These are phyloP conservation scores for Paramecium bursaria DNA, from an alignment of 73 alveolate genomes.

Conservation along the genomic window DNA sequence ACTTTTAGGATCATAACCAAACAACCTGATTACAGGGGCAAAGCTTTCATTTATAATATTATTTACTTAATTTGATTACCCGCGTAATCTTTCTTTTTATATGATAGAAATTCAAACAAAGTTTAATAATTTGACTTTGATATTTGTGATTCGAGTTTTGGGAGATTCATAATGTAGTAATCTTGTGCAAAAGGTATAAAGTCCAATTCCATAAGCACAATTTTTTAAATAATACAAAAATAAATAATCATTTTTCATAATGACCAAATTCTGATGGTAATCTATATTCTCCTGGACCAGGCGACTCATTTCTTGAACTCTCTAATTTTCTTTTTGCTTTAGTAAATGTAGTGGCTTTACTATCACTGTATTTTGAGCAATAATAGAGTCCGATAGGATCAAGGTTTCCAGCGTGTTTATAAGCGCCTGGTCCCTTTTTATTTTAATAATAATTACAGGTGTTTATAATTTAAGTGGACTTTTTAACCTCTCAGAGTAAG, in stretches of 20 bases:
- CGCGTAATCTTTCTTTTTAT: slow-evolving; percentile 11
- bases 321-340: slow-evolving; percentile 38
- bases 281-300: slow-evolving; percentile 69
- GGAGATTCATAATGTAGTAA: slow-evolving; percentile 41
- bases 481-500: not conserved
- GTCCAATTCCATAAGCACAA: slow-evolving; percentile 9
- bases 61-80: not conserved
- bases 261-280: slow-evolving; percentile 69
- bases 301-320: slow-evolving; percentile 19
- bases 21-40: slow-evolving; percentile 66
- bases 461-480: not conserved
- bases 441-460: not conserved
- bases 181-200: slow-evolving; percentile 53
- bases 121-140: slow-evolving; percentile 2
- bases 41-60: too few relatives aligned
- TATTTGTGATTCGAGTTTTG: not conserved
- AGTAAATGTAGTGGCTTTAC: slow-evolving; percentile 31
- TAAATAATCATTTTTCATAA: too few relatives aligned
- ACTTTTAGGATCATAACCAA: slow-evolving; percentile 46
- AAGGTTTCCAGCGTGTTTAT: slow-evolving; percentile 36
- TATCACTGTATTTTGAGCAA: slow-evolving; percentile 45
- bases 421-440: slow-evolving; percentile 36
- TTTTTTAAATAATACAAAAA: too few relatives aligned
- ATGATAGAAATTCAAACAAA: slow-evolving; percentile 1
- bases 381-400: slow-evolving; percentile 53